Evolutionary conservation across 495 filamentous ascomycete species (phyloP).

Genomic region (Aspergillus affinis): DNA sequence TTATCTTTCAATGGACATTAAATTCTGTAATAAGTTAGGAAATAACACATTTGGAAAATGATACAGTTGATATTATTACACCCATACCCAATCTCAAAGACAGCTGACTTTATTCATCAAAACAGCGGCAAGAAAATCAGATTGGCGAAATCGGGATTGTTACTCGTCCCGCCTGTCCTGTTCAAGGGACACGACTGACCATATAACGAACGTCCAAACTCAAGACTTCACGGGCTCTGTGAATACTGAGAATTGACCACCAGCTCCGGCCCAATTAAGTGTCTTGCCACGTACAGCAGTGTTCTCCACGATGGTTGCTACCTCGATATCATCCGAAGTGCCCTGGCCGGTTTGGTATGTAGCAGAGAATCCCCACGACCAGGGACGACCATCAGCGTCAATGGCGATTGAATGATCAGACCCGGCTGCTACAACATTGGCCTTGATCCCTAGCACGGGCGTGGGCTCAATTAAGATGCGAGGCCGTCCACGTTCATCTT

Average conservation of each 20-base stretch:
- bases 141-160: too few species aligned
- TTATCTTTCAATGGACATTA: too few species aligned
- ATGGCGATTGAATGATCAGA: conserved; percentile 62
- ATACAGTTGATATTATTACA: too few species aligned
- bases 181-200: conserved; percentile 5
- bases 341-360: conserved; percentile 65
- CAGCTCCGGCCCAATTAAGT: conserved; percentile 58
- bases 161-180: too few species aligned
- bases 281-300: conserved; percentile 56
- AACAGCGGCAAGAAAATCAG: too few species aligned
- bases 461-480: conserved; percentile 58
- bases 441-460: conserved; percentile 46
- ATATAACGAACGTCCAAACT: conserved; percentile 1
- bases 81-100: too few species aligned
- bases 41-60: too few species aligned
- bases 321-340: conserved; percentile 55
- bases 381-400: conserved; percentile 56
- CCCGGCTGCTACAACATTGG: conserved; percentile 45
- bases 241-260: conserved; percentile 61
- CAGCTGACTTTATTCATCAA: too few species aligned
- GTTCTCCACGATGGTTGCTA: conserved; percentile 59
- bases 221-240: conserved; percentile 29
- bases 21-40: too few species aligned
- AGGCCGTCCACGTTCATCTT: conserved; percentile 47
- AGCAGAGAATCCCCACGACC: conserved; percentile 62